Conservation (phyloP, 192 early-diverging fungal species). For the Anaeromyces robustus region DNA sequence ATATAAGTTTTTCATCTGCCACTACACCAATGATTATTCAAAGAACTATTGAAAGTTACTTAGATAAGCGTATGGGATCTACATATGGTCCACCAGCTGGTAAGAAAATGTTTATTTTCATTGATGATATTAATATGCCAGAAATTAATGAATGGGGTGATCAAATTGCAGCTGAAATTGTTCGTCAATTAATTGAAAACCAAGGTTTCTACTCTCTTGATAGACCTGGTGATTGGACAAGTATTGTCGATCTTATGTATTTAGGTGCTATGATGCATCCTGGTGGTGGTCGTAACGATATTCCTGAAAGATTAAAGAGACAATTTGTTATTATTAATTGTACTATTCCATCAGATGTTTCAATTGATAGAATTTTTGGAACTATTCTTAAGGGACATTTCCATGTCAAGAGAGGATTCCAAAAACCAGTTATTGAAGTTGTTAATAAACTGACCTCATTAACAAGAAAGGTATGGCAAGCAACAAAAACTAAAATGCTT, state of each 20-base stretch:
- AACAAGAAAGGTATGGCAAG: conserved; percentile 39
- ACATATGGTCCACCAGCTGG: conserved; percentile 49
- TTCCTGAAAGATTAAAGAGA: conserved; percentile 39
- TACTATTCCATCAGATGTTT: conserved; percentile 45
- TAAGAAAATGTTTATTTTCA: conserved; percentile 47
- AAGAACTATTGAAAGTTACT: conserved; percentile 42
- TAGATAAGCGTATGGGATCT: conserved; percentile 49
- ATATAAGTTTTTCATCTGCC: conserved; percentile 38
- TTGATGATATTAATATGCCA: conserved; percentile 53
- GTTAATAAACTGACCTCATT: conserved; percentile 21
- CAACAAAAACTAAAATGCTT: conserved; percentile 48
- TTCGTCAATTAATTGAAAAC: conserved; percentile 44
- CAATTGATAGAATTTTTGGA: conserved; percentile 46
- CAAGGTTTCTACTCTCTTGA: conserved; percentile 50
- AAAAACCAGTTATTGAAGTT: conserved; percentile 27
- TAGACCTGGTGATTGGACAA: conserved; percentile 47
- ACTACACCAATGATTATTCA: conserved; percentile 41
- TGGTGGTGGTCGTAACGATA: conserved; percentile 47
- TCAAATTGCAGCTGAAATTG: conserved; percentile 43
- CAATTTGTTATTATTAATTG: conserved; percentile 43
- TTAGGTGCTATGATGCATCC: conserved; percentile 52
- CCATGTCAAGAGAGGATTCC: conserved; percentile 27
- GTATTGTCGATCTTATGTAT: conserved; percentile 41
- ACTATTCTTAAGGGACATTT: conserved; percentile 51
- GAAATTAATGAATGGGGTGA: conserved; percentile 58